Percentiles rank a stretch among this genome's conserved stretches.
Conservation (phyloP, 75 land plant species). For the Larix kaempferi region DNA sequence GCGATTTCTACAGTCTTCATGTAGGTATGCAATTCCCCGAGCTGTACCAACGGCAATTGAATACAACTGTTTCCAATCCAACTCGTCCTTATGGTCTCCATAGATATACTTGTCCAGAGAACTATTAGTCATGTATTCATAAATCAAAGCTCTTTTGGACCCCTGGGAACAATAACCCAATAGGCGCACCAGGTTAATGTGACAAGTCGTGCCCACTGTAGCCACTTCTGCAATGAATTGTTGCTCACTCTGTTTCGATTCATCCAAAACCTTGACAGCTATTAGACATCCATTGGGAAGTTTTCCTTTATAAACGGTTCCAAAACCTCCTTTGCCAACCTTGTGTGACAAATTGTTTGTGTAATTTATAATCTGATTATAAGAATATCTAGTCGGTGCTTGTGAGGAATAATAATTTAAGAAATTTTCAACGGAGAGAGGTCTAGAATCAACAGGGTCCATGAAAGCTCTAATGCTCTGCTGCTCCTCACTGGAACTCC, state of each 20-base stretch:
- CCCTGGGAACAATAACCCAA: conserved; percentile 32
- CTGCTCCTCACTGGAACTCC: background rate
- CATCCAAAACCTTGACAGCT: conserved; percentile 6
- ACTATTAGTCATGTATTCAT: conserved; percentile 26
- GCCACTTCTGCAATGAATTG: conserved; percentile 18
- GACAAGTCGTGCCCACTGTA: conserved; percentile 27
- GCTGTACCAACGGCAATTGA: conserved; percentile 4
- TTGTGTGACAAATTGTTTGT: conserved; percentile 8
- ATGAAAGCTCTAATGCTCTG: background rate
- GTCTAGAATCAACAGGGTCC: background rate
- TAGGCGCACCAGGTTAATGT: conserved; percentile 33
- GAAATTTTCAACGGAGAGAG: background rate
- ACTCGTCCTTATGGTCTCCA: background rate
- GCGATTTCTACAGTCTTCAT: background rate
- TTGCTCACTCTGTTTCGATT: background rate
- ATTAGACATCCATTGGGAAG: background rate
- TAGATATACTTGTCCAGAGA: background rate
- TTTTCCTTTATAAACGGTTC: conserved; percentile 13
- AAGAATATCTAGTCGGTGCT: conserved; percentile 2
- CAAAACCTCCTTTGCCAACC: conserved; percentile 15
- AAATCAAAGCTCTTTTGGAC: conserved; percentile 8
- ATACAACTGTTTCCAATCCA: background rate
- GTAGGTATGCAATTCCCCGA: conserved; percentile 1
- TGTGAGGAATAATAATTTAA: background rate
- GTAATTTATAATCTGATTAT: background rate